Conservation (phyloP, 148 eudicot species). For the Rhododendron williamsianum region DNA sequence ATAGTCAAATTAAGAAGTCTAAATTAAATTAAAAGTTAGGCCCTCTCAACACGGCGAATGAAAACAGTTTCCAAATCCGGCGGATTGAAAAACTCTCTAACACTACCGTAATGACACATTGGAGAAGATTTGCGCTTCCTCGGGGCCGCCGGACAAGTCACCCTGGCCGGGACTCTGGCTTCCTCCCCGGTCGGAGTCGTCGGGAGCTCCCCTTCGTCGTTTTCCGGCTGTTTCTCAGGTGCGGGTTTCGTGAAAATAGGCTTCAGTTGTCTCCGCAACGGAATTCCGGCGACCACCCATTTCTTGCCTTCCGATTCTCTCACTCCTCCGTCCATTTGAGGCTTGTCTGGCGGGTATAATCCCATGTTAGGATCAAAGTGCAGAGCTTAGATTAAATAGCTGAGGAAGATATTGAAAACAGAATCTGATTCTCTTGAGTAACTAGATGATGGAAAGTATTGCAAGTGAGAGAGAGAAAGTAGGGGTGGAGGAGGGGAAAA, state of each 20-base stretch:
- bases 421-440: neutral
- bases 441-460: constrained; percentile 6
- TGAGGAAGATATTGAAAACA: neutral
- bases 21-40: neutral
- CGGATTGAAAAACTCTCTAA: constrained; percentile 31
- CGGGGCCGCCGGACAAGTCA: constrained; percentile 52
- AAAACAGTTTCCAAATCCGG: constrained; percentile 43
- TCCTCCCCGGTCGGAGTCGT: constrained; percentile 52
- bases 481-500: neutral
- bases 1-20: neutral
- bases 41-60: constrained; percentile 20
- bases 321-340: constrained; percentile 11
- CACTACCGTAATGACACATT: constrained; percentile 18
- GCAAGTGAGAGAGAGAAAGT: neutral
- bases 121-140: constrained; percentile 40
- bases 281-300: constrained; percentile 39
- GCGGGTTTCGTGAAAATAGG: constrained; percentile 24
- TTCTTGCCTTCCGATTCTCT: constrained; percentile 21
- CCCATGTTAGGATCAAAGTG: constrained; percentile 12
- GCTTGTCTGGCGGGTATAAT: neutral
- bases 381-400: neutral
- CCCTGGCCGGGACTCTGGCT: constrained; percentile 38
- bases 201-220: constrained; percentile 20
- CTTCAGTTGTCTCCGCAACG: constrained; percentile 20
- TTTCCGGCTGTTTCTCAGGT: neutral